A percentile compares a stretch with the other conserved stretches of the same genome.
Conservation (phyloP, 2,329 filamentous ascomycete genomes). For the Aspergillus tubingensis region DNA sequence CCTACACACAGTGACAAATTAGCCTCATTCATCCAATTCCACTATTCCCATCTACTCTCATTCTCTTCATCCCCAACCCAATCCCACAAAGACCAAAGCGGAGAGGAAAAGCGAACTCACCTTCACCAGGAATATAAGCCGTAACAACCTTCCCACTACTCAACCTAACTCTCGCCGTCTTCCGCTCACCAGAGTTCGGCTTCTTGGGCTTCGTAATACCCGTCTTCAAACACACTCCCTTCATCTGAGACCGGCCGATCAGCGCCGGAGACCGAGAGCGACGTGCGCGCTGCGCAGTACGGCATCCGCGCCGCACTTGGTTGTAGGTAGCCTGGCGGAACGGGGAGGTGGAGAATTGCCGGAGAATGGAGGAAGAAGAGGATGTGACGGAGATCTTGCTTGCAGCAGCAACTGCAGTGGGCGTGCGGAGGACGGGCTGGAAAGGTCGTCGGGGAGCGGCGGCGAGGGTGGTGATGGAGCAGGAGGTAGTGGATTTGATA, state of each 20-base stretch:
- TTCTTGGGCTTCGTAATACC: conserved; percentile 96
- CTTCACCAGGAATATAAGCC: conserved; percentile 94
- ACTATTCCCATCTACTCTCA: neutral
- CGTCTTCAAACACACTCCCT: conserved; percentile 94
- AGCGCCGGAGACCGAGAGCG: conserved; percentile 88
- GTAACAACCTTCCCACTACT: conserved; percentile 85
- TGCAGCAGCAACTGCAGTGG: conserved; percentile 19
- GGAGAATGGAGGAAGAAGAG: conserved; percentile 17
- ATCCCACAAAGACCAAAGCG: neutral
- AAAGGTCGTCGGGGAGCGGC: conserved; percentile 19
- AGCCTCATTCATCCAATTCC: conserved; percentile 1
- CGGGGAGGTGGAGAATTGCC: conserved; percentile 61
- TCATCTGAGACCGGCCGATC: conserved; percentile 74
- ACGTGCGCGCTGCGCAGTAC: conserved; percentile 75
- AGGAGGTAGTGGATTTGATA: conserved; percentile 26
- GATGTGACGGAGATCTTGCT: conserved; percentile 1
- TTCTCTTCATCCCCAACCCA: neutral
- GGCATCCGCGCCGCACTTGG: conserved; percentile 75
- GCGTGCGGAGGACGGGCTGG: conserved; percentile 35
- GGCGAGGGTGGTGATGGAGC: conserved; percentile 24
- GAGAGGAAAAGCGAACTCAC: conserved; percentile 39
- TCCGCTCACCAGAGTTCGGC: conserved; percentile 95
- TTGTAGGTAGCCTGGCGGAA: conserved; percentile 66
- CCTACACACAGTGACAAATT: conserved; percentile 48
- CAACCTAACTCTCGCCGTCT: conserved; percentile 87